These are phyloP conservation scores for Berkeleyomyces rouxiae DNA, from an alignment of 2,329 filamentous ascomycete species.

Conservation along the genomic window DNA sequence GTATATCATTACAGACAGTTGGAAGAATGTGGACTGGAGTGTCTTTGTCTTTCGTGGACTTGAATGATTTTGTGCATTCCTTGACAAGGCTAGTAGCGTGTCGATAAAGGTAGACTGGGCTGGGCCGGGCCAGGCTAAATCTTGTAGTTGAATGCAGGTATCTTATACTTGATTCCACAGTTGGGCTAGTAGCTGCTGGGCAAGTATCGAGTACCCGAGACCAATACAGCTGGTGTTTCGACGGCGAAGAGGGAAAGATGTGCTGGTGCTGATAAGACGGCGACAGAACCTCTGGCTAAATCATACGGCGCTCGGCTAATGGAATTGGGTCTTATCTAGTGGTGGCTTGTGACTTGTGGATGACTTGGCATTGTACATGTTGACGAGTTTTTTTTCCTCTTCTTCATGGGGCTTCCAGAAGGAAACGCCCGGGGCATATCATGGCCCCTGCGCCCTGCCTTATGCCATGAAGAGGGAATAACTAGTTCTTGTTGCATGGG, in stretches of 20 bases:
- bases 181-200: neutral
- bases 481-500: no score
- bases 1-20: neutral
- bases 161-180: no score
- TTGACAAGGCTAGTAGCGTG: neutral
- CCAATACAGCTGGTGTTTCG: neutral
- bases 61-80: neutral
- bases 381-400: neutral
- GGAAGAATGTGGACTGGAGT: neutral
- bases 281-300: neutral
- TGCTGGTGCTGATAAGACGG: neutral
- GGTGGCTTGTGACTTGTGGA: neutral
- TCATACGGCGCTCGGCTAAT: neutral
- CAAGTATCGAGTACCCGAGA: neutral
- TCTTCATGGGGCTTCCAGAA: neutral
- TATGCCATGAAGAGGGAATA: neutral
- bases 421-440: neutral
- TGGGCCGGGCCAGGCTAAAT: no score
- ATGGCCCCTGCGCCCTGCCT: neutral
- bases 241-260: neutral
- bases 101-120: no score
- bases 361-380: neutral
- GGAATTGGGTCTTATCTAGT: neutral
- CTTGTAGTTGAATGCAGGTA: no score
- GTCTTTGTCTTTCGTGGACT: neutral